Evolutionary conservation across 2,329 filamentous ascomycete genomes (phyloP).

Genomic region (Fusarium keratoplasticum): DNA sequence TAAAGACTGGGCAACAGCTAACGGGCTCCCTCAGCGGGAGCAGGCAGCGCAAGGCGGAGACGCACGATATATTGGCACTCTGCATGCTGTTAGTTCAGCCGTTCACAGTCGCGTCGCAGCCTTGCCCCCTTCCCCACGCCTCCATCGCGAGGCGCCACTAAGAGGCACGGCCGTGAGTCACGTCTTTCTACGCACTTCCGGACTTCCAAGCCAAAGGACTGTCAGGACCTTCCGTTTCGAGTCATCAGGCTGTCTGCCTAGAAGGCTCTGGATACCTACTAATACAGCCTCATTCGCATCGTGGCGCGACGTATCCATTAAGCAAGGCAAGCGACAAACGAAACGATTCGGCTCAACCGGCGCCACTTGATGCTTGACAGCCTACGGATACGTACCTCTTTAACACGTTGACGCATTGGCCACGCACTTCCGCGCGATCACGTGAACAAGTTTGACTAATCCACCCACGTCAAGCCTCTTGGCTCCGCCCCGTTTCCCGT

Average conservation of each 20-base stretch:
- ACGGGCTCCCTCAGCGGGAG: conserved; percentile 1
- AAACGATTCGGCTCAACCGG: conserved; percentile 37
- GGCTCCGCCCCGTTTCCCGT: conserved; percentile 36
- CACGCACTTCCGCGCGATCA: conserved; percentile 41
- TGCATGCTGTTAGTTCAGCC: conserved; percentile 31
- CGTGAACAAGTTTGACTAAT: conserved; percentile 49
- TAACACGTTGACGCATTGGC: conserved; percentile 23
- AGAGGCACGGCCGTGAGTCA: conserved; percentile 41
- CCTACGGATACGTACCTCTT: not conserved
- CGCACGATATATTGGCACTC: conserved; percentile 3
- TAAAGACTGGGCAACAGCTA: conserved; percentile 22
- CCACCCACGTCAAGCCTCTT: conserved; percentile 33
- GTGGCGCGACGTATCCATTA: not conserved
- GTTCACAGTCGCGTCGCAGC: conserved; percentile 39
- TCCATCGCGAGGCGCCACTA: conserved; percentile 38
- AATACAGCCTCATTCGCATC: conserved; percentile 37
- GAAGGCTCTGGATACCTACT: conserved; percentile 36
- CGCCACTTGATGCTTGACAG: conserved; percentile 32
- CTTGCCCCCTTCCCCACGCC: conserved; percentile 35
- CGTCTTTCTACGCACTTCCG: conserved; percentile 22
- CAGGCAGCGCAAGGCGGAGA: conserved; percentile 1
- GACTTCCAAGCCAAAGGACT: conserved; percentile 28
- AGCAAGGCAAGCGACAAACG: not conserved
- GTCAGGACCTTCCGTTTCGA: conserved; percentile 33
- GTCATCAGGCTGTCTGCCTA: conserved; percentile 42